Conservation (phyloP, 2,329 filamentous ascomycete genomes). For the Fusarium ramigenum region DNA sequence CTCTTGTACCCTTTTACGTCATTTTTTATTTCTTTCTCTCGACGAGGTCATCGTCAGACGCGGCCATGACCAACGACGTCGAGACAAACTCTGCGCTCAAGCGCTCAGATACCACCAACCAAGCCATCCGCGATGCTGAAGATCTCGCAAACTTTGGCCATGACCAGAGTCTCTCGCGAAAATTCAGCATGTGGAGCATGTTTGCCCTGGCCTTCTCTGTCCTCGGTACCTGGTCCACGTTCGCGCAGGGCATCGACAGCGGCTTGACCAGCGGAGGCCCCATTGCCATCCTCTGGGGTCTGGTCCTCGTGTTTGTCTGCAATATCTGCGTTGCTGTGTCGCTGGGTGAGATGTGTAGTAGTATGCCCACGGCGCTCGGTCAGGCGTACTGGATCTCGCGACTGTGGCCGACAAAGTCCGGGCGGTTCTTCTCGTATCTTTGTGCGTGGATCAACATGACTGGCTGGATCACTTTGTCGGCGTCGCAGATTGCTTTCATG, state of each 20-base stretch:
- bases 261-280: slow-evolving; percentile 65
- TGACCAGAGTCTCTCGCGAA: slow-evolving; percentile 51
- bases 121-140: slow-evolving; percentile 48
- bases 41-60: slow-evolving; percentile 36
- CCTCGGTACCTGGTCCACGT: slow-evolving; percentile 66
- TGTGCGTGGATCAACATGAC: slow-evolving; percentile 70
- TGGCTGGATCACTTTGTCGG: slow-evolving; percentile 66
- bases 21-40: slow-evolving; percentile 4
- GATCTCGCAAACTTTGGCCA: slow-evolving; percentile 55
- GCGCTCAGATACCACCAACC: slow-evolving; percentile 34
- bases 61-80: slow-evolving; percentile 40
- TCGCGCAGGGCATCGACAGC: slow-evolving; percentile 58
- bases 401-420: slow-evolving; percentile 50
- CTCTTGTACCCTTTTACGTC: not conserved
- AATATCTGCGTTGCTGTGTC: slow-evolving; percentile 64
- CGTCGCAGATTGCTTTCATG: slow-evolving; percentile 67
- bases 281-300: slow-evolving; percentile 64
- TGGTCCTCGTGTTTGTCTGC: slow-evolving; percentile 61
- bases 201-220: slow-evolving; percentile 66
- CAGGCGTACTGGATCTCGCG: slow-evolving; percentile 65
- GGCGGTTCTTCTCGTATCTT: slow-evolving; percentile 63
- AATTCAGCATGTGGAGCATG: slow-evolving; percentile 66
- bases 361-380: slow-evolving; percentile 68
- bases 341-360: slow-evolving; percentile 64
- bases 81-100: slow-evolving; percentile 40